phyloP scores from a whole-genome alignment of 73 alveolate species.

The Uronychia setigera region DNA sequence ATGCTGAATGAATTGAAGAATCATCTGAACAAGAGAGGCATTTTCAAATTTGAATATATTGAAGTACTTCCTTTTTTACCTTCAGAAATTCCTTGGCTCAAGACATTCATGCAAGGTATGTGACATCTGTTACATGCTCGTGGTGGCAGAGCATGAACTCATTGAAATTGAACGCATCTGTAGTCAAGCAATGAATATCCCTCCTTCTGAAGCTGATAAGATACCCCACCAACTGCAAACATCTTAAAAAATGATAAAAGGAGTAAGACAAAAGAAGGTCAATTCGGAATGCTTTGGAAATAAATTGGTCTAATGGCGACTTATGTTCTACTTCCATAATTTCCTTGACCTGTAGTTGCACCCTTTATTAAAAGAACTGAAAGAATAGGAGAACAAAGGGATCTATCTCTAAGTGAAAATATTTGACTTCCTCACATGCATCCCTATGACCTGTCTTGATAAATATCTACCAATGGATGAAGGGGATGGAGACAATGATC shows the following conservation, averaged over 20 bases:
- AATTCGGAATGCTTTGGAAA: constrained; percentile 77
- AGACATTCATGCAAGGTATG: constrained; percentile 81
- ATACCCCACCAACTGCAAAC: constrained; percentile 33
- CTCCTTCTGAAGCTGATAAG: constrained; percentile 73
- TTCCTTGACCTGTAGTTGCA: constrained; percentile 45
- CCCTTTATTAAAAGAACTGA: constrained; percentile 1
- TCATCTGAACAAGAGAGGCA: constrained; percentile 65
- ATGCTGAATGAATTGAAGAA: constrained; percentile 44
- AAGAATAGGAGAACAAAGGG: not conserved
- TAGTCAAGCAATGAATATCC: constrained; percentile 89
- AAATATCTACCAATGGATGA: not conserved
- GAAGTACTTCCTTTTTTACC: constrained; percentile 12
- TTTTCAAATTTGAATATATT: constrained; percentile 50
- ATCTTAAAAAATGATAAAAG: constrained; percentile 43
- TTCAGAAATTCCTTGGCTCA: constrained; percentile 30
- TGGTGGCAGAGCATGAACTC: constrained; percentile 97
- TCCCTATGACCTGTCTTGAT: not conserved
- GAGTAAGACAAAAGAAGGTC: constrained; percentile 71
- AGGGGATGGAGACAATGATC: not conserved
- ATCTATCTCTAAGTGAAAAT: constrained; percentile 44
- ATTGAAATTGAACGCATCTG: constrained; percentile 90
- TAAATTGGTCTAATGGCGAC: constrained; percentile 87
- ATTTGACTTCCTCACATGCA: constrained; percentile 47
- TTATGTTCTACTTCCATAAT: constrained; percentile 81
- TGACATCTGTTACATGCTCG: constrained; percentile 93